Evolutionary conservation across 306 rosid genomes (phyloP), one percentile per base, ranked within the genome.

Genomic region (Spatholobus suberectus): DNA sequence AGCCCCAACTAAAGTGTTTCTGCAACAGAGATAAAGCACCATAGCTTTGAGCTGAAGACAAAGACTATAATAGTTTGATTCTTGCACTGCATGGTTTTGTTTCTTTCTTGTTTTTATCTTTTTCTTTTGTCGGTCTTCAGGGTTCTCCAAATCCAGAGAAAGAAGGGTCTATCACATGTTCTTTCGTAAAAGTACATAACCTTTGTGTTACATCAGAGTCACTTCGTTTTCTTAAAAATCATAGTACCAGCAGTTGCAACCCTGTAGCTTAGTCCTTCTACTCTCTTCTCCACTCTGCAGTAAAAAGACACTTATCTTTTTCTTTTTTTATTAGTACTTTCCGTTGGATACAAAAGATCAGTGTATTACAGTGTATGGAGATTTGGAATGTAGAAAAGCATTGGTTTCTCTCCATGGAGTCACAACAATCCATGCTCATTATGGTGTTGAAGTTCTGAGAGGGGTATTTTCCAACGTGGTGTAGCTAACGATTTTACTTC

Each of bases 91-190:
- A 52, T 73, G 66, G 67, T 81, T n/a, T 34, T 83, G 81, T 72
- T 83, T 86, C 49, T 63, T 77, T 34, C 81, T 81, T 67, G n/a
- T 84, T 83, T 51, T 51, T 32, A 38, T 23, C 24, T 46, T 40
- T 70, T 38, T 43, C 77, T 26, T 80, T 57, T 67, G 88, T 68
- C 72, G 72, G 83, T 79, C 84, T 81, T 75, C 72, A 55, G 46
- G 41, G 54, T 76, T 82, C 86, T 70, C 69, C 85, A 70, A 61
- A 85, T 73, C 73, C 84, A 85, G 86, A 84, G 88, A 72, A 68
- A 38, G 52, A 85, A 87, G 87, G 73, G 65, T 81, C 85, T 84
- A 79, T 93, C 91, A 80, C 85, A 83, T 86, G 81, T 41, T 41
- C 81, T 71, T 77, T 75, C 52, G 77, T 63, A 54, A 70, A 70